Conservation (phyloP, 129 eudicot genomes). For the Flaveria ramosissima region DNA sequence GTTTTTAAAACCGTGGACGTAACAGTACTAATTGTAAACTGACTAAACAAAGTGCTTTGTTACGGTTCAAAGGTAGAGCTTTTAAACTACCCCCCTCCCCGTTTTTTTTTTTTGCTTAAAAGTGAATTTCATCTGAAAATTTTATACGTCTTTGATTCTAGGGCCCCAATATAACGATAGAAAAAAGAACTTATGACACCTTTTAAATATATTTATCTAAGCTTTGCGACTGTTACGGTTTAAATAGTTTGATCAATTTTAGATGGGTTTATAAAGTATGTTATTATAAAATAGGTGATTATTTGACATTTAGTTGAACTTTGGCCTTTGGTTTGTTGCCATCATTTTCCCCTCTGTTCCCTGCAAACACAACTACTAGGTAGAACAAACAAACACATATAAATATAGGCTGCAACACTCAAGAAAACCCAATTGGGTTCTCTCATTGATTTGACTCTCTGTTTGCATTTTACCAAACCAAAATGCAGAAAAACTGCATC, state of each 20-base stretch:
- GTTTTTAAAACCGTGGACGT: neutral
- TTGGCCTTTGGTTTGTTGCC: constrained; percentile 26
- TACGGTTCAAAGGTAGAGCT: neutral
- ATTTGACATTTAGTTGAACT: constrained; percentile 25
- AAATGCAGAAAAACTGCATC: constrained; percentile 45
- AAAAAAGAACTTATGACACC: too few relatives aligned
- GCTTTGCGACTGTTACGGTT: neutral
- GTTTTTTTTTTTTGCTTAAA: too few relatives aligned
- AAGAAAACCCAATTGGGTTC: constrained; percentile 35
- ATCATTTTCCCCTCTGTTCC: constrained; percentile 37
- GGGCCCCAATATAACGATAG: too few relatives aligned
- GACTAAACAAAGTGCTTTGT: neutral
- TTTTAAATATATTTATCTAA: too few relatives aligned
- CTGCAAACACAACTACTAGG: constrained; percentile 31
- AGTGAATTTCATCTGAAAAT: too few relatives aligned
- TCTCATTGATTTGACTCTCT: constrained; percentile 40
- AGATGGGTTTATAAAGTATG: neutral
- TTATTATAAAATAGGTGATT: neutral
- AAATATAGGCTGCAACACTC: constrained; percentile 33
- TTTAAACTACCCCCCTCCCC: too few relatives aligned
- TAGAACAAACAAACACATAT: constrained; percentile 22
- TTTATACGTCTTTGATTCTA: too few relatives aligned
- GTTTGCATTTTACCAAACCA: constrained; percentile 38
- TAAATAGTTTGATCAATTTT: neutral
- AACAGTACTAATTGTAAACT: neutral